These are phyloP conservation scores for Mimosa pudica DNA, from an alignment of 306 rosid species.

Conservation along the genomic window DNA sequence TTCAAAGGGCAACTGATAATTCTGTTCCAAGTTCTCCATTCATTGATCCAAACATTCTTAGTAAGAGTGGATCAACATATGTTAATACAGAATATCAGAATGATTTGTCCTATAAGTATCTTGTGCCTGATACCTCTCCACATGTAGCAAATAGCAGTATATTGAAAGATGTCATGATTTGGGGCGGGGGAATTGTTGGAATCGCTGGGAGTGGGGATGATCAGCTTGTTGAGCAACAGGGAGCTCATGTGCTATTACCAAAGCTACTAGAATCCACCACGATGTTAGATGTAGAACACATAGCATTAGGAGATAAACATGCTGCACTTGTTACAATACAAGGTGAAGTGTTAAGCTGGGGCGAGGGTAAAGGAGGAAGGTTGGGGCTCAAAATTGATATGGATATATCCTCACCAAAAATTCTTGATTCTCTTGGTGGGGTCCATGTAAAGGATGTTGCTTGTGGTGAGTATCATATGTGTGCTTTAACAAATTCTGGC, in stretches of 20 bases:
- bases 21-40: slow-evolving; percentile 65
- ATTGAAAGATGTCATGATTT: slow-evolving; percentile 81
- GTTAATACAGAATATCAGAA: slow-evolving; percentile 41
- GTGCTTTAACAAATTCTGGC: slow-evolving; percentile 69
- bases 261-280: slow-evolving; percentile 69
- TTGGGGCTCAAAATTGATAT: slow-evolving; percentile 71
- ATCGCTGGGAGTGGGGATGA: slow-evolving; percentile 49
- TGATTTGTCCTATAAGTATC: slow-evolving; percentile 43
- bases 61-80: slow-evolving; percentile 40
- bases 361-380: slow-evolving; percentile 72
- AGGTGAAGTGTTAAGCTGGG: slow-evolving; percentile 93
- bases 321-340: slow-evolving; percentile 78
- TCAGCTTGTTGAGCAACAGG: slow-evolving; percentile 40
- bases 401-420: slow-evolving; percentile 62
- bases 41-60: slow-evolving; percentile 45
- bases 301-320: slow-evolving; percentile 81
- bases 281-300: slow-evolving; percentile 67
- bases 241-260: slow-evolving; percentile 60
- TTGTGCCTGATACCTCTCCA: slow-evolving; percentile 41
- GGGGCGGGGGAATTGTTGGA: slow-evolving; percentile 77
- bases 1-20: slow-evolving; percentile 42
- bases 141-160: slow-evolving; percentile 48
- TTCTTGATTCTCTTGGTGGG: slow-evolving; percentile 67
- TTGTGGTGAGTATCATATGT: slow-evolving; percentile 77
- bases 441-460: slow-evolving; percentile 52